Conservation (phyloP, 2,329 filamentous ascomycete genomes). For the Aspergillus sergii region DNA sequence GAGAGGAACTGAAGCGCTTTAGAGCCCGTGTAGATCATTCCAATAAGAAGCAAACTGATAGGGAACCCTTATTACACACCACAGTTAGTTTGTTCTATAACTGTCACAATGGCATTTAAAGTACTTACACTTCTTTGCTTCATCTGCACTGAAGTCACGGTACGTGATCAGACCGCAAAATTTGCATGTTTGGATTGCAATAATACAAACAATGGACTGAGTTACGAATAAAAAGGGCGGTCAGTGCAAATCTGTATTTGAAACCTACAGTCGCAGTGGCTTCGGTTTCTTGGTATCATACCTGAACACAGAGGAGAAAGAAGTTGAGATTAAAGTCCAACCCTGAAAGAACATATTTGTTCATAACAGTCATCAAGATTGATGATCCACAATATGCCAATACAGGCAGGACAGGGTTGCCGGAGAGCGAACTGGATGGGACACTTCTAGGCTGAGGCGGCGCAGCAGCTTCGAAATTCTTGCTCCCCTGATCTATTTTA, state of each 20-base stretch:
- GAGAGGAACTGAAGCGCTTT: constrained; percentile 96
- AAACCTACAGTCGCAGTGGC: not conserved
- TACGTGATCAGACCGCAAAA: constrained; percentile 79
- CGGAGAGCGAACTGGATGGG: constrained; percentile 58
- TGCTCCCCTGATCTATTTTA: constrained; percentile 57
- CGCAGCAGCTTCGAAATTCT: constrained; percentile 48
- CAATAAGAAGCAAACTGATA: constrained; percentile 90
- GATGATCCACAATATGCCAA: constrained; percentile 90
- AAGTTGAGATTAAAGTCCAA: constrained; percentile 94
- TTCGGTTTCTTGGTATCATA: constrained; percentile 49
- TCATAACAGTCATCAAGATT: constrained; percentile 99
- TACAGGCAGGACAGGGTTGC: constrained; percentile 79
- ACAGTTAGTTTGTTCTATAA: constrained; percentile 8
- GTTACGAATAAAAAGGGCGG: not conserved
- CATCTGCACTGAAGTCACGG: constrained; percentile 80
- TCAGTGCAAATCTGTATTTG: not conserved
- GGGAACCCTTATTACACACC: constrained; percentile 73
- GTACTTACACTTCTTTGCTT: constrained; percentile 84
- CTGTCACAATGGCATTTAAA: constrained; percentile 3
- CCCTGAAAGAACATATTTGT: constrained; percentile 96
- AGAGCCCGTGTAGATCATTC: constrained; percentile 98
- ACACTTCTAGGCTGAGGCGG: constrained; percentile 41
- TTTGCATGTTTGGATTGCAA: constrained; percentile 82
- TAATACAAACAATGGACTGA: constrained; percentile 85
- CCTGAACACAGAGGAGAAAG: constrained; percentile 90